Conservation (phyloP, 2,329 filamentous ascomycete genomes). For the Neoarthrinium moseri region DNA sequence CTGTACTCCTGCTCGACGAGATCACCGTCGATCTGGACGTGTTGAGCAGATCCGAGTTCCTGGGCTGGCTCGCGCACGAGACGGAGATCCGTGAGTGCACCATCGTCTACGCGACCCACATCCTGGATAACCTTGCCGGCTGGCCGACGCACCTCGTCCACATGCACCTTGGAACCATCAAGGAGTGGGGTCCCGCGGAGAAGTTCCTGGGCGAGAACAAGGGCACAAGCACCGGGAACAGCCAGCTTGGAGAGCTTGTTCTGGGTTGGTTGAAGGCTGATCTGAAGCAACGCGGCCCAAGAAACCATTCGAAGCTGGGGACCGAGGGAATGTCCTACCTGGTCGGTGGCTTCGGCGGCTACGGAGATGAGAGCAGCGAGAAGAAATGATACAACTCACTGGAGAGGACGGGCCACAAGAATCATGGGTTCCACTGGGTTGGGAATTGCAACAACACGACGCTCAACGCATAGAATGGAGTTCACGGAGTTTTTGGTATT, state of each 20-base stretch:
- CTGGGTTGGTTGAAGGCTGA: conserved; percentile 84
- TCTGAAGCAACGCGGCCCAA: conserved; percentile 73
- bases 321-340: conserved; percentile 66
- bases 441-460: too few relatives aligned
- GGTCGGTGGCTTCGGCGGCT: conserved; percentile 52
- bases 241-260: conserved; percentile 81
- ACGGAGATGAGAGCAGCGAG: conserved; percentile 46
- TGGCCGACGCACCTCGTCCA: conserved; percentile 97
- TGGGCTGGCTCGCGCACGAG: conserved; percentile 82
- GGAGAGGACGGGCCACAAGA: too few relatives aligned
- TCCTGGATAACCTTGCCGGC: conserved; percentile 87
- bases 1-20: conserved; percentile 86
- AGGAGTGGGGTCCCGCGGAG: conserved; percentile 78
- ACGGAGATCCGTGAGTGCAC: conserved; percentile 81
- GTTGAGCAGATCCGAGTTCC: conserved; percentile 78
- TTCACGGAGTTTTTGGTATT: not conserved
- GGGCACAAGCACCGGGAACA: conserved; percentile 63
- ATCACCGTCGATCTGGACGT: conserved; percentile 97
- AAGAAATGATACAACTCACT: conserved; percentile 4
- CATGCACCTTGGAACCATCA: conserved; percentile 86
- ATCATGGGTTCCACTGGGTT: too few relatives aligned
- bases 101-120: conserved; percentile 96
- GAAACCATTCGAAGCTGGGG: conserved; percentile 55
- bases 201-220: conserved; percentile 59
- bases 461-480: conserved; percentile 5